Base-by-base conservation (phyloP, 2,329 filamentous ascomycete species). In the Diplodia intermedia region DNA sequence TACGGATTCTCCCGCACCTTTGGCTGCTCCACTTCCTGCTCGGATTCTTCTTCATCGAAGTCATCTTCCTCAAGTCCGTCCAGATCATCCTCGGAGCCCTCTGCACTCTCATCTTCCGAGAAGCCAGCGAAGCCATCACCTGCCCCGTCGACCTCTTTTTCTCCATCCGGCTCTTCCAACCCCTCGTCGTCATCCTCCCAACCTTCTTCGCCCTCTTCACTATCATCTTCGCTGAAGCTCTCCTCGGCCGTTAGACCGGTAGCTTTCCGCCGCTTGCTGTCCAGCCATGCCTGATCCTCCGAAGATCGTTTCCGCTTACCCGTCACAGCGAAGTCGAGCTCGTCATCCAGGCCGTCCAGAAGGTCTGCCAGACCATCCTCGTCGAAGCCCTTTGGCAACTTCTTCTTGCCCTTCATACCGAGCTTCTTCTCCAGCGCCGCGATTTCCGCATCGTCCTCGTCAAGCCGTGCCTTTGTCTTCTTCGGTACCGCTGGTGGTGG, bases 391-490 rank as follows among this genome's bases (percentile, higher is more conserved):
- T 91, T 90, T 0, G 90, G 89, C 5, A 92, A 79, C 38, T 87
- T 89, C 75, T 93, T 96, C 69, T 90, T 90, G 29, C 88, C 88
- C 75, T 90, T 92, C 40, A 97, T 85, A 0, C 95, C 94, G 3
- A 99, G 82, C 75, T 92, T 96, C 78, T 90, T 93, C 81, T 99
- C 95, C 38, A 97, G 82, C 2, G 89, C 89, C 23, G 90, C 90
- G 72, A 99, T 98, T 73, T 97, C 93, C 2, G 89, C 91, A 74
- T 98, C 93, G 69, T 99, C 94, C 70, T 92, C 84, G 0, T 87
- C 89, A 4, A 97, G 82, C 72, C 70, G 73, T 23, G 89, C 86
- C 74, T 85, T 87, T n/a, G 88, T 82, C 26, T 73, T 76, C 62
- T 76, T 75, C 8, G 79, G 78, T 9, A 81, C 50, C 18, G 72